phyloP scores from a whole-genome alignment of 2,329 filamentous ascomycete species.

The Diatrype stigma region DNA sequence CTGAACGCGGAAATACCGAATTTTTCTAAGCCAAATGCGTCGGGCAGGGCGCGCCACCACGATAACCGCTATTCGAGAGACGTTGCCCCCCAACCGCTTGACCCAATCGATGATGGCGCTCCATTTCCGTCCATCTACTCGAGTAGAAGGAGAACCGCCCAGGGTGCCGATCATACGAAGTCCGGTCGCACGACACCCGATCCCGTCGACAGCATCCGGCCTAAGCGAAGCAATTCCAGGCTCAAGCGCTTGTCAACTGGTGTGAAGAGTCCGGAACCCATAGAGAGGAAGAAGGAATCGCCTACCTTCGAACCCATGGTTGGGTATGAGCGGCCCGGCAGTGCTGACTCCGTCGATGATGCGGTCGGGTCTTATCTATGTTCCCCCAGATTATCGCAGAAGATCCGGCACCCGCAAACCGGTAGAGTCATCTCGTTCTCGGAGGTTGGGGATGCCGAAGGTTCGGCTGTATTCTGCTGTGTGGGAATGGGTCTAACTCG shows the following conservation, averaged over 20 bases:
- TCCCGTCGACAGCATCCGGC: conserved; percentile 36
- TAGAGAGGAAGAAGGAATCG: conserved; percentile 21
- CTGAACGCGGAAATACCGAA: conserved; percentile 26
- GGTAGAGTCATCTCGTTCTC: conserved; percentile 91
- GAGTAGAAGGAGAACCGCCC: conserved; percentile 47
- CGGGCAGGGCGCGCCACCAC: conserved; percentile 15
- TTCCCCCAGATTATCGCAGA: conserved; percentile 81
- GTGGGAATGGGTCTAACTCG: conserved; percentile 96
- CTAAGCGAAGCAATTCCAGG: conserved; percentile 54
- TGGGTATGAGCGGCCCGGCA: conserved; percentile 69
- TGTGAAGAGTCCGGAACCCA: conserved; percentile 31
- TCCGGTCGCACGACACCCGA: conserved; percentile 49
- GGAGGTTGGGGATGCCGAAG: conserved; percentile 88
- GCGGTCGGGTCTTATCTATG: conserved; percentile 82
- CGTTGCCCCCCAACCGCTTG: conserved; percentile 17
- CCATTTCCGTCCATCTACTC: conserved; percentile 67
- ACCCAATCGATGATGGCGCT: conserved; percentile 56
- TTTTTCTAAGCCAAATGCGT: conserved; percentile 17
- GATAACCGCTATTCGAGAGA: conserved; percentile 19
- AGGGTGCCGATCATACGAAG: conserved; percentile 39
- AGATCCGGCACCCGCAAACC: conserved; percentile 78
- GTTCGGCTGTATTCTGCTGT: conserved; percentile 91
- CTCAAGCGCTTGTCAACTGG: conserved; percentile 54
- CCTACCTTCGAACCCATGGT: conserved; percentile 38
- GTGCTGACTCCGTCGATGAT: conserved; percentile 82